phyloP scores from a whole-genome alignment of 2,329 filamentous ascomycete genomes.

The Phoma herbarum region DNA sequence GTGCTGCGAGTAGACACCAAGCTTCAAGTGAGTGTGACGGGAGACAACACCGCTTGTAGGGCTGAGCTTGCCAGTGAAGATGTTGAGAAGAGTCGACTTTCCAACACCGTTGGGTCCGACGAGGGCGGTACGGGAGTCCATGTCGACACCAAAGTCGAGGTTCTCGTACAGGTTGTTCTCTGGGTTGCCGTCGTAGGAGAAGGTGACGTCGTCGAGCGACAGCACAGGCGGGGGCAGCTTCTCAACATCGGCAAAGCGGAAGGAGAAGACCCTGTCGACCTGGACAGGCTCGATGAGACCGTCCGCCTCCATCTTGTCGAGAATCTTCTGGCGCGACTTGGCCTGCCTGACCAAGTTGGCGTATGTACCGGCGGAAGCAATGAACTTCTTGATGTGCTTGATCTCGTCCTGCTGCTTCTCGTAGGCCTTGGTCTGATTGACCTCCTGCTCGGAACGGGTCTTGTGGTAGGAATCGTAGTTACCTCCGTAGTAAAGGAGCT shows the following conservation, averaged over 20 bases:
- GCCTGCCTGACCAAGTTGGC: conserved; percentile 99
- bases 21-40: conserved; percentile 97
- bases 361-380: conserved; percentile 98
- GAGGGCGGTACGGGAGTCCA: conserved; percentile 97
- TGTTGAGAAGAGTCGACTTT: conserved; percentile 93
- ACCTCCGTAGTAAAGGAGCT: conserved; percentile 97
- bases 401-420: conserved; percentile 99
- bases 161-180: conserved; percentile 96
- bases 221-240: conserved; percentile 98
- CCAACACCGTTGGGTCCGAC: conserved; percentile 99
- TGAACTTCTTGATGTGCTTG: conserved; percentile 99
- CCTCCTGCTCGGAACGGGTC: conserved; percentile 92
- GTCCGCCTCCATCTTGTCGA: conserved; percentile 99
- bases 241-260: conserved; percentile 98
- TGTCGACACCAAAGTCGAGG: conserved; percentile 98
- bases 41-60: conserved; percentile 83
- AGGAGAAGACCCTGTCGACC: conserved; percentile 89
- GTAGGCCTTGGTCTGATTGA: conserved; percentile 99
- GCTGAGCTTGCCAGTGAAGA: conserved; percentile 95
- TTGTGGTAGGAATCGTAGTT: conserved; percentile 98
- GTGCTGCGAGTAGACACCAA: conserved; percentile 98
- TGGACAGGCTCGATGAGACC: conserved; percentile 94
- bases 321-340: conserved; percentile 99
- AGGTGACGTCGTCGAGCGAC: conserved; percentile 96
- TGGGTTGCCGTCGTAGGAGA: conserved; percentile 91